Conservation (phyloP, 352 stramenopile genomes). For the Plasmopara viticola region DNA sequence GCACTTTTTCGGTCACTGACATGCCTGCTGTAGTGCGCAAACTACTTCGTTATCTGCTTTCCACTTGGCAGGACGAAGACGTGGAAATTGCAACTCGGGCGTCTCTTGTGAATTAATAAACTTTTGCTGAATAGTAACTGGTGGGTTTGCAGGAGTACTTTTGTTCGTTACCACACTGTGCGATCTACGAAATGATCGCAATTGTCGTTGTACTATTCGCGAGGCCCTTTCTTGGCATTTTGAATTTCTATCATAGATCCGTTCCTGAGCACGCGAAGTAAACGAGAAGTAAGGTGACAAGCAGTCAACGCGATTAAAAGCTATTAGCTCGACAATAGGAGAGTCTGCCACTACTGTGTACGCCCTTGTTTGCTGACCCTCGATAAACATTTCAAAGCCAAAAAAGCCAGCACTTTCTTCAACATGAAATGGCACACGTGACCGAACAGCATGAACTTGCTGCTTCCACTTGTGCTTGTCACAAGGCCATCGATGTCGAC, state of each 20-base stretch:
- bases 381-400: slow-evolving; percentile 67
- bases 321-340: slow-evolving; percentile 42
- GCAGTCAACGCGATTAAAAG: slow-evolving; percentile 64
- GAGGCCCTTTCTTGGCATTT: slow-evolving; percentile 35
- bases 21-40: slow-evolving; percentile 38
- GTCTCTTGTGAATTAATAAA: slow-evolving; percentile 40
- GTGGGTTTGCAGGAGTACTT: slow-evolving; percentile 5
- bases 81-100: slow-evolving; percentile 56
- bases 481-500: slow-evolving; percentile 52
- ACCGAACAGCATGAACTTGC: slow-evolving; percentile 44
- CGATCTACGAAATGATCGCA: slow-evolving; percentile 41
- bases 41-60: slow-evolving; percentile 52
- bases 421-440: slow-evolving; percentile 42
- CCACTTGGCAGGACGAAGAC: slow-evolving; percentile 38
- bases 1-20: slow-evolving; percentile 15
- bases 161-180: slow-evolving; percentile 21
- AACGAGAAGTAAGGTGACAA: slow-evolving; percentile 74
- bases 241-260: slow-evolving; percentile 49
- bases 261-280: slow-evolving; percentile 48
- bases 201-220: slow-evolving; percentile 45
- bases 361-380: slow-evolving; percentile 35
- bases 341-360: slow-evolving; percentile 60
- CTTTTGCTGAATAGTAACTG: slow-evolving; percentile 34
- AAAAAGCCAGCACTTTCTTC: slow-evolving; percentile 55
- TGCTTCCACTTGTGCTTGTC: slow-evolving; percentile 49